Evolutionary conservation across 805 yeast species (phyloP).

Genomic region (Scheffersomyces ergatensis): DNA sequence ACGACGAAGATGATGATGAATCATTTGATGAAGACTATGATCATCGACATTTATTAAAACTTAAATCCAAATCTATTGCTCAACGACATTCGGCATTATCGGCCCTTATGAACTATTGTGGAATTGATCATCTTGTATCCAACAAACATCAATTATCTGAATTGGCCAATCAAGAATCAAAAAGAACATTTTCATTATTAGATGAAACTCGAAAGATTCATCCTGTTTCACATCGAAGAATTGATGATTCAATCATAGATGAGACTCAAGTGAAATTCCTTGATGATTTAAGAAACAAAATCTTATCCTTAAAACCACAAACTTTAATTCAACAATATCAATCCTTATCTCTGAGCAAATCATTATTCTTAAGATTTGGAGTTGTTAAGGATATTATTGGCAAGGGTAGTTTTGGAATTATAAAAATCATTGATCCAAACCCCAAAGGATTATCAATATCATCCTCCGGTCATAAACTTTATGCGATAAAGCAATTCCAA

Average conservation of each 20-base stretch:
- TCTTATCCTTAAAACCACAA: conserved; percentile 11
- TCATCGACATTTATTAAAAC: conserved; percentile 22
- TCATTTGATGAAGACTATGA: conserved; percentile 13
- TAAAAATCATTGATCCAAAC: conserved; percentile 28
- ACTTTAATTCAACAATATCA: conserved; percentile 5
- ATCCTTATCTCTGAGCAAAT: conserved; percentile 8
- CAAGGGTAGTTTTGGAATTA: conserved; percentile 36
- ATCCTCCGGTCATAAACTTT: conserved; percentile 9
- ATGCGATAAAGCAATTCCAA: conserved; percentile 34
- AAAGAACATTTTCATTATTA: conserved; percentile 28
- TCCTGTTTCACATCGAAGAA: conserved; percentile 6
- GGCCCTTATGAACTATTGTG: conserved; percentile 35
- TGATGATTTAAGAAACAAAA: conserved; percentile 15
- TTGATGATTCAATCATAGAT: conserved; percentile 21
- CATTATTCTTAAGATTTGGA: conserved; percentile 34
- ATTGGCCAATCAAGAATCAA: conserved; percentile 32
- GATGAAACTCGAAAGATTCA: conserved; percentile 18
- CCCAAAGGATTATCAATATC: background rate
- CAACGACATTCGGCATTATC: conserved; percentile 16
- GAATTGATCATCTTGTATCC: conserved; percentile 14
- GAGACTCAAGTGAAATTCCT: conserved; percentile 25
- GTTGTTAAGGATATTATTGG: conserved; percentile 32
- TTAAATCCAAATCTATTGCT: conserved; percentile 7
- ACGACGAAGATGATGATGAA: conserved; percentile 11
- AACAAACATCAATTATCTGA: conserved; percentile 13